Conservation (phyloP, 495 filamentous ascomycete genomes). For the Aspergillus avenaceus region DNA sequence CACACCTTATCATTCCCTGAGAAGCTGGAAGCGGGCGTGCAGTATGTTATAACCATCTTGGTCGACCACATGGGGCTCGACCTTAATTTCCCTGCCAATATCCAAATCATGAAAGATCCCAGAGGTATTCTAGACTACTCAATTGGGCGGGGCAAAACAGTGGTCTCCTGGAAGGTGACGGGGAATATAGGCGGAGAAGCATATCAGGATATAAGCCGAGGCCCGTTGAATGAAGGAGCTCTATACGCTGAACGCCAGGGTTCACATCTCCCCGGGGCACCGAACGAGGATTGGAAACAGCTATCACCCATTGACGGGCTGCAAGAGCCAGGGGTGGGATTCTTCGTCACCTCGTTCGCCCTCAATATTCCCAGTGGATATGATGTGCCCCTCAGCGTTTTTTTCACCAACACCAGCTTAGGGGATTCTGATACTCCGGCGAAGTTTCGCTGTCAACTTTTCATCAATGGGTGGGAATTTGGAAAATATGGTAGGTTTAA, state of each 20-base stretch:
- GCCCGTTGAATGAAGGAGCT: conserved; percentile 69
- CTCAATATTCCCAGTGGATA: conserved; percentile 48
- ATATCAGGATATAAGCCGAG: conserved; percentile 55
- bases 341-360: conserved; percentile 52
- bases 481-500: conserved; percentile 49
- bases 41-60: conserved; percentile 58
- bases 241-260: conserved; percentile 62
- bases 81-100: conserved; percentile 51
- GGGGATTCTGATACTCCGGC: not conserved
- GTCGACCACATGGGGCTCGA: conserved; percentile 67
- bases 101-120: conserved; percentile 62
- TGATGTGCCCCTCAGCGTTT: conserved; percentile 56
- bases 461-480: conserved; percentile 68
- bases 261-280: conserved; percentile 55
- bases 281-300: conserved; percentile 35
- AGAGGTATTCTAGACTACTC: conserved; percentile 59
- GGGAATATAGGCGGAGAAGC: conserved; percentile 68
- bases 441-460: conserved; percentile 53
- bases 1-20: conserved; percentile 46
- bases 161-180: conserved; percentile 64
- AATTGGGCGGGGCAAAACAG: conserved; percentile 32
- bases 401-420: conserved; percentile 38
- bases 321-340: conserved; percentile 46
- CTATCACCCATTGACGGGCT: conserved; percentile 1
- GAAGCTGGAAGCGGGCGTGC: conserved; percentile 36